Evolutionary conservation across 192 early-diverging fungal genomes (phyloP).

Genomic region (Coemansia sp.): DNA sequence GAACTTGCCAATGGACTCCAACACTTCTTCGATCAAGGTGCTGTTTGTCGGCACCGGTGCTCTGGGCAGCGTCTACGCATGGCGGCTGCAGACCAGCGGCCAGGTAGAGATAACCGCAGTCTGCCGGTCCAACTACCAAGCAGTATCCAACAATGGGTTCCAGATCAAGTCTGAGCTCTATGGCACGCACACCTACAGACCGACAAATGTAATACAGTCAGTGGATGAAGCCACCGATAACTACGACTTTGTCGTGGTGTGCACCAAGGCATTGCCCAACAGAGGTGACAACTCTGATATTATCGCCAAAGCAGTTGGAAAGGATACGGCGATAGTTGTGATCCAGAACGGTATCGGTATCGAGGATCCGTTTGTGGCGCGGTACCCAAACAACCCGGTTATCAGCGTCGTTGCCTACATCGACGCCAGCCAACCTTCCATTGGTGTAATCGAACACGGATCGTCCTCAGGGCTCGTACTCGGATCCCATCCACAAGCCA

Average conservation of each 20-base stretch:
- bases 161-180: constrained; percentile 58
- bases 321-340: constrained; percentile 59
- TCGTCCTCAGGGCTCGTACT: constrained; percentile 41
- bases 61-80: constrained; percentile 64
- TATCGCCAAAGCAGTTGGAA: constrained; percentile 58
- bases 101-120: constrained; percentile 56
- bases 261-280: constrained; percentile 69
- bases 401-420: constrained; percentile 65
- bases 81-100: constrained; percentile 61
- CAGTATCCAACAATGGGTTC: constrained; percentile 58
- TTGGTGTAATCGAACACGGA: constrained; percentile 59
- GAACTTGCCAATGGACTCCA: background rate
- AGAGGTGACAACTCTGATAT: constrained; percentile 59
- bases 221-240: constrained; percentile 36
- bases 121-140: constrained; percentile 68
- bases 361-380: constrained; percentile 58
- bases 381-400: constrained; percentile 64
- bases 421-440: constrained; percentile 58
- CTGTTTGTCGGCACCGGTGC: constrained; percentile 70
- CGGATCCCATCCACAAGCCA: constrained; percentile 21
- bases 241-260: constrained; percentile 64
- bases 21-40: constrained; percentile 13
- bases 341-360: constrained; percentile 76
- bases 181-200: constrained; percentile 59
- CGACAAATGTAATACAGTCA: constrained; percentile 54